Percentiles rank a stretch among this genome's conserved stretches.
Conservation (phyloP, 768 basidiomycete species). For the Tricholoma matsutake region DNA sequence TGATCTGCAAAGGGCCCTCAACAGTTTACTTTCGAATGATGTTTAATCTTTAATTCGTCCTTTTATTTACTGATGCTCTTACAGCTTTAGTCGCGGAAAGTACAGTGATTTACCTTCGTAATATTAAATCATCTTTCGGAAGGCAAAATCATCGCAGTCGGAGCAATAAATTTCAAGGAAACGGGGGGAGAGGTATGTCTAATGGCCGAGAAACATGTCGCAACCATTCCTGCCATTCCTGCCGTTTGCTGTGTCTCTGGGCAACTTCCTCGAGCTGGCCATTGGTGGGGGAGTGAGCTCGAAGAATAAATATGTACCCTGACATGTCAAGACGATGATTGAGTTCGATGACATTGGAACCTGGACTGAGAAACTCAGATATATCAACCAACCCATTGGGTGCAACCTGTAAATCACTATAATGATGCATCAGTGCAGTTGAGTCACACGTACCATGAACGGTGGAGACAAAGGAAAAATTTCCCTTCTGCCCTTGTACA, state of each 20-base stretch:
- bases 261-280: slow-evolving; percentile 39
- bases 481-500: slow-evolving; percentile 23
- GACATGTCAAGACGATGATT: slow-evolving; percentile 42
- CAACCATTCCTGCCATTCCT: slow-evolving; percentile 43
- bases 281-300: slow-evolving; percentile 47
- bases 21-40: slow-evolving; percentile 50
- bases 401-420: slow-evolving; percentile 33
- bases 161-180: slow-evolving; percentile 2
- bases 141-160: neutral
- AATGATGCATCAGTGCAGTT: neutral
- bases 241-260: slow-evolving; percentile 28
- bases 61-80: neutral
- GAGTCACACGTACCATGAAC: slow-evolving; percentile 27
- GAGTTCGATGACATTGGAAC: slow-evolving; percentile 43
- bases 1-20: slow-evolving; percentile 73
- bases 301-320: slow-evolving; percentile 43
- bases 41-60: neutral
- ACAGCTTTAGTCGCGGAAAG: neutral
- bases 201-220: slow-evolving; percentile 30
- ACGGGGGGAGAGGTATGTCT: slow-evolving; percentile 18
- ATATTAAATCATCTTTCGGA: neutral
- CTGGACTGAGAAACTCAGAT: slow-evolving; percentile 39
- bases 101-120: neutral
- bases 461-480: slow-evolving; percentile 42
- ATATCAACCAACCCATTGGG: slow-evolving; percentile 51